Percentiles rank a stretch among this genome's conserved stretches.
Conservation (phyloP, 1,284 basidiomycete species). For the Tremellales sp. region DNA sequence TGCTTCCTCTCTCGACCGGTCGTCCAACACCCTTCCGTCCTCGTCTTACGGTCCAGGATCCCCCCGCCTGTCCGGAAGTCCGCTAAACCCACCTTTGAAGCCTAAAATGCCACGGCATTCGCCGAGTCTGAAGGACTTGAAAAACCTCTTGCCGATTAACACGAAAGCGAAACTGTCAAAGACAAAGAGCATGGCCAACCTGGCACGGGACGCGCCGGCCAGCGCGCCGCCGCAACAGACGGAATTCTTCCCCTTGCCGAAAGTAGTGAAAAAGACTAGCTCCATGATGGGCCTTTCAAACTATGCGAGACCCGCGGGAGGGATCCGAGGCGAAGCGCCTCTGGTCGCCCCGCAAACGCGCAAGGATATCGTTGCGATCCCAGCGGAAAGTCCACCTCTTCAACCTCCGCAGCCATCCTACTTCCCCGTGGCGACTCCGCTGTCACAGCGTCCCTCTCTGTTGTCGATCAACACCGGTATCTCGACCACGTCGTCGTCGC, state of each 20-base stretch:
- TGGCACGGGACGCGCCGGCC: constrained; percentile 10
- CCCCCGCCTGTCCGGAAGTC: constrained; percentile 1
- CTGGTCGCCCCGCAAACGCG: not conserved
- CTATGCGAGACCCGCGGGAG: constrained; percentile 1
- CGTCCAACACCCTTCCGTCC: constrained; percentile 13
- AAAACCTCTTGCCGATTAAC: constrained; percentile 19
- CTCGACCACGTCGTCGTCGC: not conserved
- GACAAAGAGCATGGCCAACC: constrained; percentile 32
- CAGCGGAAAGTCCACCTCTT: constrained; percentile 29
- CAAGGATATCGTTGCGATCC: constrained; percentile 3
- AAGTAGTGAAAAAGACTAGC: constrained; percentile 16
- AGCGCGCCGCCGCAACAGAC: constrained; percentile 13
- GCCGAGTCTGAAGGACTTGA: constrained; percentile 31
- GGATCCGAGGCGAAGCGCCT: not conserved
- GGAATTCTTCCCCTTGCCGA: constrained; percentile 8
- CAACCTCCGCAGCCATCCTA: constrained; percentile 35
- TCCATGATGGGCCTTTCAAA: constrained; percentile 5
- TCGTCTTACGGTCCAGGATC: constrained; percentile 2
- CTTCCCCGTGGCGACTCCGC: constrained; percentile 18
- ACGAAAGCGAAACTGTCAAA: constrained; percentile 22
- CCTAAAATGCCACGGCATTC: constrained; percentile 22
- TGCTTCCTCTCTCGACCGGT: constrained; percentile 29
- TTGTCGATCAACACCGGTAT: too few species aligned
- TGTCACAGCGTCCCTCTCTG: too few species aligned
- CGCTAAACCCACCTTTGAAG: constrained; percentile 4